phyloP scores from a whole-genome alignment of 2,329 filamentous ascomycete species.

The Clarireedia sp. region DNA sequence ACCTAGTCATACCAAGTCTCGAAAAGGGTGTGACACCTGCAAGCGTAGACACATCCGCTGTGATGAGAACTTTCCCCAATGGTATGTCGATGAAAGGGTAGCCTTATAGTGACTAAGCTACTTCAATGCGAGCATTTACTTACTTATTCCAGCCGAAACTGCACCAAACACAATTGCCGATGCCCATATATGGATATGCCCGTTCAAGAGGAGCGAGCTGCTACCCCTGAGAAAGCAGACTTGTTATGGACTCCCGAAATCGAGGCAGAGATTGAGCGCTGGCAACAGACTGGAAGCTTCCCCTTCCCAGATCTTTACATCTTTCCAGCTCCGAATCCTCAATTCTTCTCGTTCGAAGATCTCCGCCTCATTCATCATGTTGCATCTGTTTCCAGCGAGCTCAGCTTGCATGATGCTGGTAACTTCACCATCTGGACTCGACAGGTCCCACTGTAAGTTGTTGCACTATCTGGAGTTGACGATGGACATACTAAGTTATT shows the following conservation, averaged over 20 bases:
- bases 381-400: slow-evolving; percentile 74
- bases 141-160: slow-evolving; percentile 69
- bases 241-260: slow-evolving; percentile 84
- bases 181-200: slow-evolving; percentile 95
- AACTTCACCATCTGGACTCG: slow-evolving; percentile 88
- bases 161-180: slow-evolving; percentile 96
- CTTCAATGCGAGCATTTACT: background rate
- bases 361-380: slow-evolving; percentile 87
- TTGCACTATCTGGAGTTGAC: background rate
- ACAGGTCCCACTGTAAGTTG: slow-evolving; percentile 79
- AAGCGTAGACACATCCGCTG: slow-evolving; percentile 96
- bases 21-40: slow-evolving; percentile 97
- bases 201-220: slow-evolving; percentile 53
- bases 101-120: background rate
- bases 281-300: slow-evolving; percentile 77
- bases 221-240: slow-evolving; percentile 55
- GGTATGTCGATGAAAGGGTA: slow-evolving; percentile 46
- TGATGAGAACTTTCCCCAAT: slow-evolving; percentile 96
- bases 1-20: slow-evolving; percentile 90
- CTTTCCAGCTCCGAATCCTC: slow-evolving; percentile 65
- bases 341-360: slow-evolving; percentile 67
- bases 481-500: background rate
- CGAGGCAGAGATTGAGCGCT: slow-evolving; percentile 70
- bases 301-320: slow-evolving; percentile 77
- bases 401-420: slow-evolving; percentile 68